A percentile compares a stretch with the other conserved stretches of the same genome.
Evolutionary conservation across 2,329 filamentous ascomycete genomes (phyloP).

Genomic region (Nigrospora osmanthi): DNA sequence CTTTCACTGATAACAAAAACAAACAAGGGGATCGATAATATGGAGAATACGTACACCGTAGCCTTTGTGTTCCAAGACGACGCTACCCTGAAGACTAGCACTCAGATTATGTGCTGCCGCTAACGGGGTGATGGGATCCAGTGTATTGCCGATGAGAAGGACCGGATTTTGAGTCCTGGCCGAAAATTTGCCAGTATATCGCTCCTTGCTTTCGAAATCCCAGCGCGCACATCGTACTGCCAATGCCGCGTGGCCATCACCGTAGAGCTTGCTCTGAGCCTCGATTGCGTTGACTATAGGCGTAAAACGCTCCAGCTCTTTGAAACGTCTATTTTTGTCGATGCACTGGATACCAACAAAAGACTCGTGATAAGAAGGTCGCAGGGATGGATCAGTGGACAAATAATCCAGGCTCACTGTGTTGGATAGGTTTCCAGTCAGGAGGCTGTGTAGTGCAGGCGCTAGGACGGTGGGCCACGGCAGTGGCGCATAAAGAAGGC

Average conservation of each 20-base stretch:
- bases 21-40: too few relatives aligned
- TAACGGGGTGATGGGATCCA: too few relatives aligned
- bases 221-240: conserved; percentile 17
- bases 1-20: too few relatives aligned
- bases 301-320: not conserved
- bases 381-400: too few relatives aligned
- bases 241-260: conserved; percentile 6
- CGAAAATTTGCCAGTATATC: conserved; percentile 10
- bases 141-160: too few relatives aligned
- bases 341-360: conserved; percentile 10
- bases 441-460: not conserved
- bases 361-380: not conserved
- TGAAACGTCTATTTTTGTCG: conserved; percentile 3
- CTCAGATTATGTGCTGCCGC: too few relatives aligned
- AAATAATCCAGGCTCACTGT: too few relatives aligned
- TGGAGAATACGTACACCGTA: too few relatives aligned
- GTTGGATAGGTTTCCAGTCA: not conserved
- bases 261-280: conserved; percentile 9
- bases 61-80: too few relatives aligned
- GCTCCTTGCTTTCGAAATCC: conserved; percentile 16
- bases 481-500: conserved; percentile 11
- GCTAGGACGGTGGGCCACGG: conserved; percentile 8
- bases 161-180: conserved; percentile 8
- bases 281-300: conserved; percentile 5
- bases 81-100: too few relatives aligned